Percentiles rank a stretch among this genome's conserved stretches.
Conservation (phyloP, 2,329 filamentous ascomycete species). For the Nothomitra cinnamomea region DNA sequence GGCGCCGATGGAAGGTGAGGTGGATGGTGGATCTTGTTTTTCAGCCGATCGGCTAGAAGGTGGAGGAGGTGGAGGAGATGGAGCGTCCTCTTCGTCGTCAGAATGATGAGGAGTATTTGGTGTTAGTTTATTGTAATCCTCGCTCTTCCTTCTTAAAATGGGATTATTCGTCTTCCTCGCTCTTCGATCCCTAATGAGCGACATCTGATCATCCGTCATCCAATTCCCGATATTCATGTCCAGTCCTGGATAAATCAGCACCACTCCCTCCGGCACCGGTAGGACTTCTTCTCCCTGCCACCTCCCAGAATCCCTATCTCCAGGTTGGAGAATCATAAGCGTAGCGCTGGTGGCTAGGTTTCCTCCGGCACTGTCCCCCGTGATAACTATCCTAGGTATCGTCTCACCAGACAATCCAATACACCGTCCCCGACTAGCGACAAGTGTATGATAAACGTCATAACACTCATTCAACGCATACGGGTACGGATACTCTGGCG, state of each 20-base stretch:
- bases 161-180: conserved; percentile 61
- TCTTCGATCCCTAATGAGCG: conserved; percentile 69
- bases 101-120: conserved; percentile 66
- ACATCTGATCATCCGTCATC: conserved; percentile 99
- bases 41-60: not conserved
- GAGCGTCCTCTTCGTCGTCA: conserved; percentile 48
- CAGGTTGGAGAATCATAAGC: conserved; percentile 75
- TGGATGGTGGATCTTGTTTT: not conserved
- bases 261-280: conserved; percentile 59
- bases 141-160: conserved; percentile 68
- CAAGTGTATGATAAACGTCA: conserved; percentile 62
- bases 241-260: conserved; percentile 76
- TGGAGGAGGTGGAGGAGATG: conserved; percentile 19
- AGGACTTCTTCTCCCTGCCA: conserved; percentile 42
- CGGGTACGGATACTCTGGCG: conserved; percentile 70
- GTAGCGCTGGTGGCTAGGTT: conserved; percentile 67
- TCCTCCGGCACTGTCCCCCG: conserved; percentile 68
- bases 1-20: not conserved
- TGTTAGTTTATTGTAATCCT: conserved; percentile 72
- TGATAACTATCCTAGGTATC: conserved; percentile 51
- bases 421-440: conserved; percentile 55
- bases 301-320: conserved; percentile 36
- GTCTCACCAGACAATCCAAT: conserved; percentile 53
- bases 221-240: conserved; percentile 98
- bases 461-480: conserved; percentile 79